Evolutionary conservation across 805 yeast genomes (phyloP), one percentile per base, ranked within the genome.

Genomic region (Hanseniaspora meyeri): DNA sequence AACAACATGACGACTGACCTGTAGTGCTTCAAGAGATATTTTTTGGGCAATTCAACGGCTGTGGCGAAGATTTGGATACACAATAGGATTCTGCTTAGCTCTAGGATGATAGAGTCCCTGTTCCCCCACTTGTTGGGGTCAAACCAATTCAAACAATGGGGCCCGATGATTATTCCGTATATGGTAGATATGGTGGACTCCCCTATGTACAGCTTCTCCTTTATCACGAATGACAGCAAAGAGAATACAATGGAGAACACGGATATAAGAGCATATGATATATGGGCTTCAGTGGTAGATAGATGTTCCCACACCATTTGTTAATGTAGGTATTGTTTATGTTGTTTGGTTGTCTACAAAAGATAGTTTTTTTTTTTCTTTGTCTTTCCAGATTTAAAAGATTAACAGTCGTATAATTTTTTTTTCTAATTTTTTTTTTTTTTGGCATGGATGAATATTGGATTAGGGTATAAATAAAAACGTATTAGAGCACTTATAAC

Each of bases 11-110:
- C 68, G 16, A 90, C 89, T 0, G 95, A 83, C 9, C 77, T 62
- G 88, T 93, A 83, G 66, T 90, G 96, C 59, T 78, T 79, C 60
- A 81, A 74, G 91, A 90, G 85, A 67, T 90, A 89, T 66, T 85
- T 86, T 57, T 86, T 80, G 17, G 97, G 97, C 68, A 89, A 73
- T 68, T 89, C 97, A 37, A 89, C 97, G 1, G 96, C 95, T 20
- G 87, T 95, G 10, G 96, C 96, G 64, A 89, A 91, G 62, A 89
- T 87, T 72, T 89, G 96, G 54, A 89, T 79, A 65, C 91, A 83
- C 63, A 89, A 72, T 3, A 88, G 91, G 16, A 89, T 79, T 55
- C 96, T 76, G 57, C 91, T 82, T 16, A 90, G 74, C 64, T 89
- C 97, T 60, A 88, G 72, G 0, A 96, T 89, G 60, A 90, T 80